phyloP scores from a whole-genome alignment of 257 asterid species.

The Mitragyna speciosa region DNA sequence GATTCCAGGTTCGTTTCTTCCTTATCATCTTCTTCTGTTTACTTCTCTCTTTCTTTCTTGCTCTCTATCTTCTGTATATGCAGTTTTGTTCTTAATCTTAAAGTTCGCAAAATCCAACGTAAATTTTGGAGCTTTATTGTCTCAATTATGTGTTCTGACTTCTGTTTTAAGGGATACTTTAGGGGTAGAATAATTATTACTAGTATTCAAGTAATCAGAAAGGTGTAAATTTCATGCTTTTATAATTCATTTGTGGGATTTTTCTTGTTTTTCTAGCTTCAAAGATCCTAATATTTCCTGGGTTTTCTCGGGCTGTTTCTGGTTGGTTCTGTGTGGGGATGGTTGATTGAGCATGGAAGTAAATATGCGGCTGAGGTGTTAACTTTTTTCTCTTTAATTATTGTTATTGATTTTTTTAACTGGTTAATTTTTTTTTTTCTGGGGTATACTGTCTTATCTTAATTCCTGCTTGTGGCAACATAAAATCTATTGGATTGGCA shows the following conservation, averaged over 20 bases:
- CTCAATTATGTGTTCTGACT: neutral
- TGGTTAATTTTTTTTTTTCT: neutral
- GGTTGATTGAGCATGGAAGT: neutral
- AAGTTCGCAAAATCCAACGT: neutral
- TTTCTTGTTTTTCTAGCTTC: neutral
- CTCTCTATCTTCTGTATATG: neutral
- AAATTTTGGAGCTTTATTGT: neutral
- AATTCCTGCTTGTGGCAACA: neutral
- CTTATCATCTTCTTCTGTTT: neutral
- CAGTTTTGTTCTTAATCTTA: neutral
- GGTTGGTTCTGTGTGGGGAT: neutral
- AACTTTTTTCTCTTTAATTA: neutral
- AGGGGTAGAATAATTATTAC: neutral
- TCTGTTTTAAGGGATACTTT: neutral
- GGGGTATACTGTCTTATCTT: neutral
- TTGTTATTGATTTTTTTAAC: neutral
- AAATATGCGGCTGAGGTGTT: neutral
- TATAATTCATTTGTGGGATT: neutral
- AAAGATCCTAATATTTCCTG: neutral
- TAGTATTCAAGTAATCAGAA: neutral
- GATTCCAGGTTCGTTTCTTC: constrained; percentile 19
- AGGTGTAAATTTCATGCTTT: neutral
- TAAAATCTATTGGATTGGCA: neutral
- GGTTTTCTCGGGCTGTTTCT: neutral
- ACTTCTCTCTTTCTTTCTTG: neutral